phyloP scores from a whole-genome alignment of 2,329 filamentous ascomycete genomes.

The Nigrospora osmanthi region DNA sequence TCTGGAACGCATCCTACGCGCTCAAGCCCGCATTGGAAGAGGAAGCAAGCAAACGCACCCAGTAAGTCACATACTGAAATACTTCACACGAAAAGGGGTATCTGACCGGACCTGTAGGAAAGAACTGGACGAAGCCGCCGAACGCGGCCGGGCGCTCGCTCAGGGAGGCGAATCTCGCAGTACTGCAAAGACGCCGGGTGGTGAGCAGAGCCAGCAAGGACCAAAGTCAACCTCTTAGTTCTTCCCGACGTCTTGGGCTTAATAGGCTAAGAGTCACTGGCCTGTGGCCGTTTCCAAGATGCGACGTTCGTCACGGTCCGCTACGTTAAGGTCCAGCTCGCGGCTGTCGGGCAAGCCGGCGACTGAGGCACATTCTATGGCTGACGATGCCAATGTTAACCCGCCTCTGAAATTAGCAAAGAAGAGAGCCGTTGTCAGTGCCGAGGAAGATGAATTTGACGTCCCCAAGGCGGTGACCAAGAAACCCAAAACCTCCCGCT shows the following conservation, averaged over 20 bases:
- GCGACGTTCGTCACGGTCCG: constrained; percentile 17
- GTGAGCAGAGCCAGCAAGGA: no score
- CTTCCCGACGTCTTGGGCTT: no score
- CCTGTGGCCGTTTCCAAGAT: constrained; percentile 6
- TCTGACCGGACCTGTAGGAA: not conserved
- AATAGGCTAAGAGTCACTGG: no score
- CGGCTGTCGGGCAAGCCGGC: not conserved
- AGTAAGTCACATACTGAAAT: not conserved
- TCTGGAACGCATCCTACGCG: constrained; percentile 2
- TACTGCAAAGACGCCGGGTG: no score
- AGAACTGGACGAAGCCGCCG: not conserved
- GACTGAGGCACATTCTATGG: not conserved
- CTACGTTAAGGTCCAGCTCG: constrained; percentile 2
- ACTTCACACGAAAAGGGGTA: not conserved
- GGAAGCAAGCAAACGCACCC: not conserved
- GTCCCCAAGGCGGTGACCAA: not conserved
- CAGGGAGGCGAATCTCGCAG: not conserved
- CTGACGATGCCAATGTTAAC: not conserved
- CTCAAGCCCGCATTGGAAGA: constrained; percentile 4
- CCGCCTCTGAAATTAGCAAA: no score
- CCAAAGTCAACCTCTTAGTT: no score
- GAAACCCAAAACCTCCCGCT: not conserved
- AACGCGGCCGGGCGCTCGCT: not conserved
- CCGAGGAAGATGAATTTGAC: not conserved
- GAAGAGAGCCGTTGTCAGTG: not conserved